Percentiles rank a stretch among this genome's conserved stretches.
Evolutionary conservation across 2,329 filamentous ascomycete genomes (phyloP).

Genomic region (Neonectria hederae): DNA sequence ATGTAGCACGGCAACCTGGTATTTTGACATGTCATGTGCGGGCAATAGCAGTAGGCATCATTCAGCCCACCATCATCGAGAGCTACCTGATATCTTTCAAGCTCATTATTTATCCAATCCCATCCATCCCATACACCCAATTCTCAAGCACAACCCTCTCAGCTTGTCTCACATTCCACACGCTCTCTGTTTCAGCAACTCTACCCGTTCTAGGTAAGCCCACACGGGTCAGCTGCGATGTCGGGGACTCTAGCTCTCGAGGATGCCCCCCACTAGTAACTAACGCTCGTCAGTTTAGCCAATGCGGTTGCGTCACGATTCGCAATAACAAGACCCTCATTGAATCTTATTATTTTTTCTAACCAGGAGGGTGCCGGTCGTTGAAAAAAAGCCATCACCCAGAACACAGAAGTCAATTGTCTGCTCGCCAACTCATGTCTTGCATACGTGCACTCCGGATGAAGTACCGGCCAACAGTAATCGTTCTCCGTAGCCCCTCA

Average conservation of each 20-base stretch:
- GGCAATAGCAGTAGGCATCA: neutral
- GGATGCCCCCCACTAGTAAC: neutral
- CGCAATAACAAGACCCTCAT: neutral
- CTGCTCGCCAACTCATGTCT: neutral
- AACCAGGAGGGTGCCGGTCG: neutral
- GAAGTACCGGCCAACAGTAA: neutral
- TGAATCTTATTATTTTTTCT: neutral
- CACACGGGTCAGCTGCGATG: slow-evolving; percentile 5
- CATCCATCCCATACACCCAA: neutral
- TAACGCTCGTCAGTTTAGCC: neutral
- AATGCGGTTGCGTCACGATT: slow-evolving; percentile 1
- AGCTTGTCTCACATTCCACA: neutral
- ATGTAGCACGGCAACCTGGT: neutral
- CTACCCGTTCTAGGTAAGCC: neutral
- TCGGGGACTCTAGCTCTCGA: neutral
- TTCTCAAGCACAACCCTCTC: neutral
- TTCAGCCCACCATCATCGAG: too few species aligned
- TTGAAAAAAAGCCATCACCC: neutral
- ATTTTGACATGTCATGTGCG: neutral
- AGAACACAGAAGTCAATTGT: neutral
- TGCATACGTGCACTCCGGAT: neutral
- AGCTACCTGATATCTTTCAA: neutral
- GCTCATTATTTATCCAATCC: neutral
- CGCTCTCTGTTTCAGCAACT: slow-evolving; percentile 1
- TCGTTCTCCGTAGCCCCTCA: neutral